Base-by-base conservation (phyloP, 2,329 filamentous ascomycete species). In the Lecanicillium sp. region DNA sequence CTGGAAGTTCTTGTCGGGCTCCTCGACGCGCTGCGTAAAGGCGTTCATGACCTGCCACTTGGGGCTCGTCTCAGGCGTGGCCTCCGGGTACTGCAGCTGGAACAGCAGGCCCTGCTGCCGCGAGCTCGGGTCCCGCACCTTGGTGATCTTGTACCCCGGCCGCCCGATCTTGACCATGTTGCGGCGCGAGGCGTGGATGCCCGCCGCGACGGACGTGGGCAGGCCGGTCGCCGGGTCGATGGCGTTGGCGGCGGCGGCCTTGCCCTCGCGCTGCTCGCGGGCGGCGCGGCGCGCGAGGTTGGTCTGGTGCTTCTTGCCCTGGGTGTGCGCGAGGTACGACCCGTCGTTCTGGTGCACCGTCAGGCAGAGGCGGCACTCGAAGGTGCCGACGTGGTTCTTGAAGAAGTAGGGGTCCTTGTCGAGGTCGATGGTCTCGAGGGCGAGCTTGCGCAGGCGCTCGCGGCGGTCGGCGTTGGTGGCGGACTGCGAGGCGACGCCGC, bases 361-460 rank as follows among this genome's bases (percentile, higher is more conserved):
- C 21, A 98, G 75, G 63, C 93, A 98, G 33, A 98, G 85, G 24
- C 93, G 87, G 68, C 93, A 98, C 70, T 98, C 93, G 70, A 96
- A 98, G 62, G 86, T 93, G 62, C 93, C 93, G 60, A 97, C 88
- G 69, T 98, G 91, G 75, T 98, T 98, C 69, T 95, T 95, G 84
- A 98, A 98, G 76, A 97, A 96, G 79, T 97, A 98, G 0, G 93
- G 93, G 72, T 98, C 93, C 72, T 96, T 97, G 72, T 97, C 93
- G 54, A 97, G 87, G 73, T 97, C 91, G 76, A 98, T 98, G 48
- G 90, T 94, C 72, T 98, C 93, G 62, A 98, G 87, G 50, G 93
- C 93, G 63, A 98, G 90, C 74, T 96, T 96, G 68, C 91, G 90
- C 32, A 98, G 85, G 54, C 93, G 90, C 69, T 98, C 93, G 65